phyloP scores from a whole-genome alignment of 805 yeast species.

The Ogataea allantospora region DNA sequence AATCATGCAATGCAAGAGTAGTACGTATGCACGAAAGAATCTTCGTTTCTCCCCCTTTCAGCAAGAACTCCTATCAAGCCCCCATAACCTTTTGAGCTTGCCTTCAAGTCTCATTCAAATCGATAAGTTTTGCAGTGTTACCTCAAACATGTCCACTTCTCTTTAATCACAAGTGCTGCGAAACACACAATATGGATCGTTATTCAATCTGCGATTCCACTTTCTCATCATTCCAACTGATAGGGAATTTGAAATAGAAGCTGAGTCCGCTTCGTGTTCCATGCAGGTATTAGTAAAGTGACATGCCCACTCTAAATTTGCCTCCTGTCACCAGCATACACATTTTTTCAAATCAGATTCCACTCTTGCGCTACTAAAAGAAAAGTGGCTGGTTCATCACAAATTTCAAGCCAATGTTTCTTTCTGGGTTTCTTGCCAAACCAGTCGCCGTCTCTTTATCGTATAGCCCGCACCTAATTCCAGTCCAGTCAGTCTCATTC shows the following conservation, averaged over 20 bases:
- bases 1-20: not conserved
- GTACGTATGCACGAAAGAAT: too few relatives aligned
- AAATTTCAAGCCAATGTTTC: constrained; percentile 32
- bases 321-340: not conserved
- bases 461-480: constrained; percentile 33
- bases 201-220: constrained; percentile 15
- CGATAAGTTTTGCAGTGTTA: constrained; percentile 35
- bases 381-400: constrained; percentile 7
- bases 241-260: constrained; percentile 21
- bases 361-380: constrained; percentile 2
- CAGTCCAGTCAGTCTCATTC: constrained; percentile 20
- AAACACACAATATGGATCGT: constrained; percentile 23
- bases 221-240: constrained; percentile 12
- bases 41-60: too few relatives aligned
- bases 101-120: constrained; percentile 36
- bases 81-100: constrained; percentile 39
- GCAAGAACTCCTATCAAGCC: constrained; percentile 29
- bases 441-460: constrained; percentile 20
- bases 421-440: constrained; percentile 30
- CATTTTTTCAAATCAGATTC: not conserved
- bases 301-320: not conserved
- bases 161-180: constrained; percentile 25
- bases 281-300: not conserved
- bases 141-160: constrained; percentile 36
- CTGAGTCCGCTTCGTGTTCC: not conserved